Conservation (phyloP, 805 yeast species). For the Candida fluviatilis region DNA sequence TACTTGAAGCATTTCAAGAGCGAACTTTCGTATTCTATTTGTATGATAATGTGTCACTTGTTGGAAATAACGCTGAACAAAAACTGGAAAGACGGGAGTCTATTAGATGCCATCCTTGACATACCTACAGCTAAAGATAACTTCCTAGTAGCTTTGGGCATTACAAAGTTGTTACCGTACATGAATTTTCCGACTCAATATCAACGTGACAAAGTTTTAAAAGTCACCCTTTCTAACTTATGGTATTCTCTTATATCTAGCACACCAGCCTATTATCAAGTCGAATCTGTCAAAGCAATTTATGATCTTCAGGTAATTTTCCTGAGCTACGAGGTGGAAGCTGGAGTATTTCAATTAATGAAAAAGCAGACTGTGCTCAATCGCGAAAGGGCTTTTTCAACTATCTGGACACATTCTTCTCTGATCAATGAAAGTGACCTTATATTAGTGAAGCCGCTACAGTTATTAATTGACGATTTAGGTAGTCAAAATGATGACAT, state of each 20-base stretch:
- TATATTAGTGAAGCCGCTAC: conserved; percentile 59
- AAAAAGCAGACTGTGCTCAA: conserved; percentile 28
- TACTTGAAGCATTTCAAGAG: conserved; percentile 1
- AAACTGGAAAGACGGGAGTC: background rate
- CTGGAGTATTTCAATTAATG: conserved; percentile 60
- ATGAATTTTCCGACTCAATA: background rate
- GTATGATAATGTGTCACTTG: background rate
- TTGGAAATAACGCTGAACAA: background rate
- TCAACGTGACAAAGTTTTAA: conserved; percentile 36
- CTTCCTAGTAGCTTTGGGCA: background rate
- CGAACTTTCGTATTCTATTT: background rate
- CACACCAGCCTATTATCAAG: conserved; percentile 53
- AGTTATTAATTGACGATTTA: conserved; percentile 64
- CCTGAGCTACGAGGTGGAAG: conserved; percentile 59
- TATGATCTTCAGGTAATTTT: conserved; percentile 56
- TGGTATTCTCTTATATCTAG: conserved; percentile 53
- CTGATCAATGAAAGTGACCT: conserved; percentile 45
- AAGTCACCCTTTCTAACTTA: conserved; percentile 40
- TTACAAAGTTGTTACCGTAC: conserved; percentile 2
- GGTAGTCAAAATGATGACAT: conserved; percentile 40
- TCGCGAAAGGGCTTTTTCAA: conserved; percentile 53
- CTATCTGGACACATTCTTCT: conserved; percentile 70
- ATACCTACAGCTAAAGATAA: conserved; percentile 2
- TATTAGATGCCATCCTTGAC: background rate
- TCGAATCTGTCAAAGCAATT: conserved; percentile 64